These are phyloP conservation scores for Mortierella antarctica DNA, from an alignment of 192 early-diverging fungal species.

Conservation along the genomic window DNA sequence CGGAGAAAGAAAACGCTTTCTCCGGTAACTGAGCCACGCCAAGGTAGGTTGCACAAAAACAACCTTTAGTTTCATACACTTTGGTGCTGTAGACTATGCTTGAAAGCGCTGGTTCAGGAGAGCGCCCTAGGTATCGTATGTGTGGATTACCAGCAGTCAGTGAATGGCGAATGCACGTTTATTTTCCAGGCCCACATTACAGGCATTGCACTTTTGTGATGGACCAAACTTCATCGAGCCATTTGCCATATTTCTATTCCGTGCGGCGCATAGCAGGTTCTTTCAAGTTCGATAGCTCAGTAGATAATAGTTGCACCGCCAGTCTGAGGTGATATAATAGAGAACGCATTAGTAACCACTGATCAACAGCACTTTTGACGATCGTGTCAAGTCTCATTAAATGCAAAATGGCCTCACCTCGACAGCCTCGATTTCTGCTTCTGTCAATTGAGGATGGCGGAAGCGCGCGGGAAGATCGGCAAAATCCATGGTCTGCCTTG, in stretches of 20 bases:
- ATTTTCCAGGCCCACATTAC: no score
- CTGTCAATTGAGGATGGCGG: slow-evolving; percentile 50
- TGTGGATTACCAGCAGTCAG: no score
- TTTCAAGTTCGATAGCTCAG: background rate
- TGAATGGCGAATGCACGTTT: no score
- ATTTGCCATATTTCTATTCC: background rate
- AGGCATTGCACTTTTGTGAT: no score
- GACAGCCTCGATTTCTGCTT: slow-evolving; percentile 62
- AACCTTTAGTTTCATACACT: no score
- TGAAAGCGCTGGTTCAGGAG: no score
- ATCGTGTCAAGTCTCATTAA: background rate
- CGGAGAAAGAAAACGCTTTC: no score
- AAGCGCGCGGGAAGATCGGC: slow-evolving; percentile 55
- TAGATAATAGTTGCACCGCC: slow-evolving; percentile 13
- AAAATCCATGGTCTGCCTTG: slow-evolving; percentile 46
- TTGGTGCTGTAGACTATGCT: no score
- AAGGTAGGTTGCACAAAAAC: no score
- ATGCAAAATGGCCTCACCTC: slow-evolving; percentile 41
- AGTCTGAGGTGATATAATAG: background rate
- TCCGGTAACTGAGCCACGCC: no score
- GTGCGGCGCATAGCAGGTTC: background rate
- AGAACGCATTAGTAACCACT: background rate
- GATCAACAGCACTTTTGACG: background rate
- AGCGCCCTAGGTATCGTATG: no score
- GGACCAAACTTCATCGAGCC: no score